Base-by-base conservation (phyloP, 441 rosid species). In the Euphorbia celastroides region DNA sequence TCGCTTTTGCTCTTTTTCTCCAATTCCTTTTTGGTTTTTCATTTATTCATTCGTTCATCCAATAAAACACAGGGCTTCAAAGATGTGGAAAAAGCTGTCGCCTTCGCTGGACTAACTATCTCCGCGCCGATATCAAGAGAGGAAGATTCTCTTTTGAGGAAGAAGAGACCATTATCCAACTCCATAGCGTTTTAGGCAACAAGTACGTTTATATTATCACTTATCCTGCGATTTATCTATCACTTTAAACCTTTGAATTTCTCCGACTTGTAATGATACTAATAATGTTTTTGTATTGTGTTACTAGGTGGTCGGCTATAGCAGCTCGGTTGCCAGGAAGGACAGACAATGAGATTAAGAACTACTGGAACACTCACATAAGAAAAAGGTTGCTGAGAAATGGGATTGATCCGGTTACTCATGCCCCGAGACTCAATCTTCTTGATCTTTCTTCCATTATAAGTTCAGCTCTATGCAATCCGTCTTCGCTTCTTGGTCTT, bases 351-450 rank as follows among this genome's bases (percentile, higher is more conserved):
- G 96, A 92, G 76, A 89, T 92, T 58, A 92, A 92, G 79, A 92
- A 92, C 65, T 85, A 84, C 61, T 92, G 98, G 98, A 89, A 92
- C 82, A 92, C 98, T n/a, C 96, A 83, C 46, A 86, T 89, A 42
- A 80, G 96, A 17, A 92, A 86, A 75, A 81, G 92, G 78, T 92
- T 92, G 11, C 82, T 88, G 3, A 74, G 86, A 56, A 88, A 81
- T 67, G 98, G 96, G 31, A 92, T 92, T 23, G 96, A 92, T 62
- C 96, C 98, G 1, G 92, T 89, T 1, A 92, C 98, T 60, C 98
- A 92, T 61, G 73, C 95, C 11, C 89, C 96, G 0, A 86, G 93
- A n/a, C 79, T 89, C 38, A 92, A 87, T 79, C 78, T 84, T 69
- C 85, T 83, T 5, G 87, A 86, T 44, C 73, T 89, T 5, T 84